Evolutionary conservation across 2,329 filamentous ascomycete genomes (phyloP), one percentile per base, ranked within the genome.

Genomic region (Venturia asperata): DNA sequence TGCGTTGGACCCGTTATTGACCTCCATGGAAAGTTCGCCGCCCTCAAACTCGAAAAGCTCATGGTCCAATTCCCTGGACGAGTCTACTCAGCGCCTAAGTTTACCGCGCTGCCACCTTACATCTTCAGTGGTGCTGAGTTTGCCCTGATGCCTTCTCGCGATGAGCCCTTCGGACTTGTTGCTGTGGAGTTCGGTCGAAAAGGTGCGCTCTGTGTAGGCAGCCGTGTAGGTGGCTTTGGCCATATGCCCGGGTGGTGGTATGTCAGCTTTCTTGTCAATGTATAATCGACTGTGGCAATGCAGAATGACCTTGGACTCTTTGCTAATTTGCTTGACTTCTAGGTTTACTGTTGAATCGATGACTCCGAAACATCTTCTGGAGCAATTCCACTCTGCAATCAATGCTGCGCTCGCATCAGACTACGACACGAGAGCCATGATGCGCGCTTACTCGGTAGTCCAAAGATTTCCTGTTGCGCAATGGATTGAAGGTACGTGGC

Each of bases 121-220:
- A 84, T 88, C 70, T 88, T 88, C 74, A 84, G 81, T 56, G 86
- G 86, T 19, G 86, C 86, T 13, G 86, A 89, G 62, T 88, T 88
- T 67, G 85, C 85, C 10, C 76, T 88, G 24, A 88, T 89, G 67
- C 86, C 86, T 15, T 87, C 85, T 27, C 81, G 86, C 70, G 86
- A 89, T 70, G 86, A 89, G 73, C 86, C 86, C 0, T 89, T 88
- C 69, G 86, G 86, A 61, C 76, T 88, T 37, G 86, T 89, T 5
- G 86, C 86, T 34, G 86, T 88, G 52, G 86, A 88, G 70, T 88
- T 88, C 68, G 86, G 86, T 65, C 80, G 86, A 27, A 88, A 88
- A 72, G 86, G 86, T 69, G 86, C 86, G 24, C 78, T 88, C 56
- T 86, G 86, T 69, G 84, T 88, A 65, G 86, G 86, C 58, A 83